A percentile compares a stretch with the other conserved stretches of the same genome.
Conservation (phyloP, 768 basidiomycete species). For the Rhizopogon rudus region DNA sequence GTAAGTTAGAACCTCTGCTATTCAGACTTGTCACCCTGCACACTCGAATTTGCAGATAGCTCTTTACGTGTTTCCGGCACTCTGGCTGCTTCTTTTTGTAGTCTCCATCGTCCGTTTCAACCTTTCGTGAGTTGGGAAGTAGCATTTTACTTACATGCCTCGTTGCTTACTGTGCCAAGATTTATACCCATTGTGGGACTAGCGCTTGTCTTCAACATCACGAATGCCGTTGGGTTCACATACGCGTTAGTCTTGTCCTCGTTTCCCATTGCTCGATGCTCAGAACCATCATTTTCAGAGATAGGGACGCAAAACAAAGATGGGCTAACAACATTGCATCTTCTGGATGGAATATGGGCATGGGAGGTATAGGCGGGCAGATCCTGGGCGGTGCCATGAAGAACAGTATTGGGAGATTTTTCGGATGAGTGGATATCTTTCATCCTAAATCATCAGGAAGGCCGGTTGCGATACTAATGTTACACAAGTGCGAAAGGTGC, state of each 20-base stretch:
- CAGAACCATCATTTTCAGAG: conserved; percentile 36
- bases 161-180: conserved; percentile 34
- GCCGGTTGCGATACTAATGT: conserved; percentile 18
- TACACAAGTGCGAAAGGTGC: conserved; percentile 26
- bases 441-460: conserved; percentile 4
- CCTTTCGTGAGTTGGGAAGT: conserved; percentile 58
- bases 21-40: conserved; percentile 11
- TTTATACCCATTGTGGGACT: conserved; percentile 94
- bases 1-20: conserved; percentile 35
- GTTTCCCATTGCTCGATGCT: conserved; percentile 4
- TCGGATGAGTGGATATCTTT: conserved; percentile 37
- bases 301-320: conserved; percentile 88
- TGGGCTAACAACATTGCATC: conserved; percentile 79
- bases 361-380: conserved; percentile 83
- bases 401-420: conserved; percentile 74
- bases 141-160: conserved; percentile 1
- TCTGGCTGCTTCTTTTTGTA: conserved; percentile 85
- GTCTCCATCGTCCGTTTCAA: conserved; percentile 88
- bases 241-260: conserved; percentile 62
- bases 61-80: conserved; percentile 81
- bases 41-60: conserved; percentile 53
- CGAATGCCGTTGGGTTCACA: conserved; percentile 95
- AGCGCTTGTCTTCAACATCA: conserved; percentile 93
- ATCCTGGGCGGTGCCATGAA: conserved; percentile 79
- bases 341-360: conserved; percentile 64